Conservation (phyloP, 176 grass and related monocot genomes). For the Pontederia crassipes region DNA sequence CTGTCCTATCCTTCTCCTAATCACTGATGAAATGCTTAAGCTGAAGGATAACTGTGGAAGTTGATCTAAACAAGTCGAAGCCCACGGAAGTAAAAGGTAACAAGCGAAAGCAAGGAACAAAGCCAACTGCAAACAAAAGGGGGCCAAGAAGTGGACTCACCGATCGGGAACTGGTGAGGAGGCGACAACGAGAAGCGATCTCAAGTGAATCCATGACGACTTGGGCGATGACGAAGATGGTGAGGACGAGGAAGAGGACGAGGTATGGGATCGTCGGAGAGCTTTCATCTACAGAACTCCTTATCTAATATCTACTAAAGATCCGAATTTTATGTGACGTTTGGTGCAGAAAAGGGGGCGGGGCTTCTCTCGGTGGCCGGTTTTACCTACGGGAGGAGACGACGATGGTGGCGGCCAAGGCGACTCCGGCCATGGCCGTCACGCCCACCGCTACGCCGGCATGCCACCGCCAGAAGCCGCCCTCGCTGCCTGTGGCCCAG, state of each 20-base stretch:
- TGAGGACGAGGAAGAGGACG: conserved; percentile 7
- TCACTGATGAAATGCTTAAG: too few relatives aligned
- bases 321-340: neutral
- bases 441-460: conserved; percentile 59
- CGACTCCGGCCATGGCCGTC: conserved; percentile 63
- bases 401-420: conserved; percentile 43
- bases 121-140: neutral
- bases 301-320: neutral
- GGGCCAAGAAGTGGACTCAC: neutral
- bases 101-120: neutral
- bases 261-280: conserved; percentile 6
- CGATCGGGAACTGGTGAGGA: conserved; percentile 17
- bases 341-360: too few relatives aligned
- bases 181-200: conserved; percentile 19
- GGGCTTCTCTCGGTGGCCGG: neutral
- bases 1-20: too few relatives aligned
- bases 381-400: conserved; percentile 56
- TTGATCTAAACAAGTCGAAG: neutral
- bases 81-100: neutral
- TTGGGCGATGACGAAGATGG: conserved; percentile 9
- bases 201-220: conserved; percentile 14
- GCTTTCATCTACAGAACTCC: neutral
- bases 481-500: conserved; percentile 1
- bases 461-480: conserved; percentile 30
- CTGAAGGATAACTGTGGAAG: neutral